phyloP scores from a whole-genome alignment of 2,329 filamentous ascomycete species.

The Aspergillus ibericus region DNA sequence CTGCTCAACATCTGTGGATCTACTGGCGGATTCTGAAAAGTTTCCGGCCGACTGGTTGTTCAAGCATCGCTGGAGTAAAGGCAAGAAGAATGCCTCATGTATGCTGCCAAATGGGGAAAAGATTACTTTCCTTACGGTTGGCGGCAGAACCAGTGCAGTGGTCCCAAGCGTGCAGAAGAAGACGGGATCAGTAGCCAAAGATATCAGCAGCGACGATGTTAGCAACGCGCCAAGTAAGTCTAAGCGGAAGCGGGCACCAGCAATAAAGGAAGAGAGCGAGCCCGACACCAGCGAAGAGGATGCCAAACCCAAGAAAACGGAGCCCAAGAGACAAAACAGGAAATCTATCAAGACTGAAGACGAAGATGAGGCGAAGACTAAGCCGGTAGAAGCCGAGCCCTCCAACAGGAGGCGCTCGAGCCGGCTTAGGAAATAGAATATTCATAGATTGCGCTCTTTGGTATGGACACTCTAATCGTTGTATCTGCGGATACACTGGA shows the following conservation, averaged over 20 bases:
- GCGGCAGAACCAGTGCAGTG: conserved; percentile 85
- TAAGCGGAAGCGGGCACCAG: conserved; percentile 35
- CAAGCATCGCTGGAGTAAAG: conserved; percentile 85
- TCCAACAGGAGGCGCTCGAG: conserved; percentile 32
- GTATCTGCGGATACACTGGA: background rate
- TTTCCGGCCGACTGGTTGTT: conserved; percentile 90
- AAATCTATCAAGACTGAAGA: conserved; percentile 26
- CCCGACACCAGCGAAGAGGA: conserved; percentile 22
- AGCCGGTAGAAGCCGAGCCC: conserved; percentile 9
- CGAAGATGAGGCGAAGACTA: conserved; percentile 13
- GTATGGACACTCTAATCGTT: background rate
- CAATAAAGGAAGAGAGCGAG: conserved; percentile 27
- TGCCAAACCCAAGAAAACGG: conserved; percentile 26
- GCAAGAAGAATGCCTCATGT: conserved; percentile 67
- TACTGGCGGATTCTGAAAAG: conserved; percentile 75
- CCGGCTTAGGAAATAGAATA: conserved; percentile 26
- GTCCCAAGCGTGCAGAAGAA: conserved; percentile 87
- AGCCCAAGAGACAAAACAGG: conserved; percentile 24
- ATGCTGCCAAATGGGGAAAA: conserved; percentile 80
- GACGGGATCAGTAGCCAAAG: conserved; percentile 59
- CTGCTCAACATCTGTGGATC: conserved; percentile 74
- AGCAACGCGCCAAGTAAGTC: conserved; percentile 21
- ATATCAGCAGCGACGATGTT: conserved; percentile 39
- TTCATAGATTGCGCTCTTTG: background rate
- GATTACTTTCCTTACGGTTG: conserved; percentile 83